Evolutionary conservation across 2,329 filamentous ascomycete species (phyloP), one percentile per base, ranked within the genome.

Genomic region (Fusarium humuli): DNA sequence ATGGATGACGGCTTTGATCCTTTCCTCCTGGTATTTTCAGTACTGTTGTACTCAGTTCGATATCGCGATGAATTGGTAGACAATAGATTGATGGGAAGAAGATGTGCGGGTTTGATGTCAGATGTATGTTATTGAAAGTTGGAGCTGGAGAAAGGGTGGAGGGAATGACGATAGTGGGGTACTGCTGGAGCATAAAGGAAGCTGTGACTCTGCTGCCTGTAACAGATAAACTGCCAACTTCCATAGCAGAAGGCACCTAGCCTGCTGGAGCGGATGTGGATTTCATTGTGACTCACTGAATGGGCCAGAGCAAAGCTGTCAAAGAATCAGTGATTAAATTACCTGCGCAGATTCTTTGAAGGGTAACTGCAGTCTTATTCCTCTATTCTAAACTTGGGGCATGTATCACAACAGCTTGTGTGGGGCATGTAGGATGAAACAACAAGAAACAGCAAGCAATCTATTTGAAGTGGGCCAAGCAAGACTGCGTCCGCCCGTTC

Each of bases 161-260:
- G 6, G 23, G 23, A 25, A 69, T 72, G 71, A 73, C 65, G 69
- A 72, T 65, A 59, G 66, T 71, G 68, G 68, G 68, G 68, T 65
- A 53, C 18, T n/a, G 34, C 16, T 34, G 57, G 32, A 59, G 49
- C 23, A 42, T 41, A 29, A 42, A 41, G 6, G 34, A 40, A 44
- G 50, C n/a, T 25, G 40, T 27, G 30, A 18, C 34, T 41, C 23
- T 27, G 49, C 30, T 25, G 27, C 23, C 49, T 29, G n/a, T 25
- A 37, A 34, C 14, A 25, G 23, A 11, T 27, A 25, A 37, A 14
- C 29, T 44, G 22, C 20, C 14, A 37, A 37, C 18, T n/a, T 37
- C 32, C 18, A 11, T 37, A 37, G 32, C 32, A 16, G 27, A 27
- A 27, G 11, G 27, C 27, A n/a, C n/a, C n/a, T n/a, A 27, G 27